Conservation (phyloP, 768 basidiomycete species). For the Xerocomus spinulosus region DNA sequence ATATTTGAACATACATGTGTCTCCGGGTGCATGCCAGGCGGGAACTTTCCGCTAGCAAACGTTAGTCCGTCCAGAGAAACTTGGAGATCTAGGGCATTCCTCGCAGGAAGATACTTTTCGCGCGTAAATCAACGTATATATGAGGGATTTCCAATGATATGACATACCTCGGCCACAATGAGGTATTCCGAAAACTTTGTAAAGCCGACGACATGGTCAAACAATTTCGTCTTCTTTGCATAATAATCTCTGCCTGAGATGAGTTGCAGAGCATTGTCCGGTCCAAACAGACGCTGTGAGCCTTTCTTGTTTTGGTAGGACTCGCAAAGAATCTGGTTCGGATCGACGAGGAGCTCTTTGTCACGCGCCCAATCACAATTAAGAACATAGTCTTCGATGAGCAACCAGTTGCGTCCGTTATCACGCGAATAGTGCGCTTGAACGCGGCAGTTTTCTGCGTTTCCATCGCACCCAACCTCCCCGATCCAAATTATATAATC, state of each 20-base stretch:
- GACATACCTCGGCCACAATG: conserved; percentile 85
- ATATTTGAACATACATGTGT: conserved; percentile 64
- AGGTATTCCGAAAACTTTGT: conserved; percentile 96
- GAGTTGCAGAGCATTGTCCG: conserved; percentile 68
- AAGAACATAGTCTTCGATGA: conserved; percentile 80
- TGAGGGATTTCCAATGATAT: not conserved
- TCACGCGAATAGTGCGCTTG: conserved; percentile 71
- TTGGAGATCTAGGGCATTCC: conserved; percentile 70
- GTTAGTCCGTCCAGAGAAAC: conserved; percentile 87
- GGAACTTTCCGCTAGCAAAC: conserved; percentile 87
- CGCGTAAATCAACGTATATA: conserved; percentile 20
- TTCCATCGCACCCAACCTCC: conserved; percentile 55
- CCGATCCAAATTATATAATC: conserved; percentile 92
- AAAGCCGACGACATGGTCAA: conserved; percentile 88
- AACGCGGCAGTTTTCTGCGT: conserved; percentile 56
- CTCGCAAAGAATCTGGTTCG: conserved; percentile 90
- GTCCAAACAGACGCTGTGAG: conserved; percentile 55
- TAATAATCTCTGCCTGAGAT: conserved; percentile 76
- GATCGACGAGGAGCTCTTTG: conserved; percentile 70
- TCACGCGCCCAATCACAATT: conserved; percentile 94
- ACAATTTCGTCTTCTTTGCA: conserved; percentile 64
- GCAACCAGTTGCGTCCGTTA: conserved; percentile 72
- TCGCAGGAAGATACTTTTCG: conserved; percentile 46
- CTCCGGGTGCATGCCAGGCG: conserved; percentile 82
- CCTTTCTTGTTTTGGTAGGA: conserved; percentile 79